phyloP scores from a whole-genome alignment of 805 yeast species.

The Saccharomycopsis javanensis region DNA sequence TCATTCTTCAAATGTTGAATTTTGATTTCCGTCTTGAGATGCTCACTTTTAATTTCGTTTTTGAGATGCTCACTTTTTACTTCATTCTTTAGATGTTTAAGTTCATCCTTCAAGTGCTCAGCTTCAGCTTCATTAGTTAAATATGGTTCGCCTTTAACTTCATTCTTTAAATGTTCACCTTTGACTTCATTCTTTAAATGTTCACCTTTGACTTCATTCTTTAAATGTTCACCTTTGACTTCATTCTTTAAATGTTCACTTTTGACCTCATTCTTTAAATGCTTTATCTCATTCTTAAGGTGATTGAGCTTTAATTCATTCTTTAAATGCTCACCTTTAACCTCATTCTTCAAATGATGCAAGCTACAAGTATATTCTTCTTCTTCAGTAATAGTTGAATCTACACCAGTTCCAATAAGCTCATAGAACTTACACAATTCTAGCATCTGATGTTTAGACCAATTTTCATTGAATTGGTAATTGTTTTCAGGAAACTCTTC shows the following conservation, averaged over 20 bases:
- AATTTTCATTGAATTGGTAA: slow-evolving; percentile 39
- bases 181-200: background rate
- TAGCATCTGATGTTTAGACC: slow-evolving; percentile 35
- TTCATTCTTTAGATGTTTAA: background rate
- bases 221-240: background rate
- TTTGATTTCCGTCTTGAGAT: background rate
- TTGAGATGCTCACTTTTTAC: background rate
- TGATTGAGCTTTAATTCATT: slow-evolving; percentile 24
- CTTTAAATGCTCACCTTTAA: slow-evolving; percentile 22
- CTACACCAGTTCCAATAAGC: slow-evolving; percentile 45
- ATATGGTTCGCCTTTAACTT: background rate
- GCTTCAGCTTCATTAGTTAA: background rate
- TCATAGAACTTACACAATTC: slow-evolving; percentile 66
- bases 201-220: background rate
- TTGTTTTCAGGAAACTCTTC: slow-evolving; percentile 50
- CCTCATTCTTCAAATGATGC: slow-evolving; percentile 29
- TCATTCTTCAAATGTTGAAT: background rate
- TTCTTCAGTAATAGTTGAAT: slow-evolving; percentile 12
- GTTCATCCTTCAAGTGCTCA: background rate
- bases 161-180: background rate
- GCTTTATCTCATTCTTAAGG: slow-evolving; percentile 40
- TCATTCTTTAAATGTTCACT: background rate
- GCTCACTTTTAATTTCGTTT: background rate
- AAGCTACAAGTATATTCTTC: background rate
- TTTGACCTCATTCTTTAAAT: slow-evolving; percentile 27